These are phyloP conservation scores for Tetrapyrgos nigripes DNA, from an alignment of 1,284 basidiomycete species.

Conservation along the genomic window DNA sequence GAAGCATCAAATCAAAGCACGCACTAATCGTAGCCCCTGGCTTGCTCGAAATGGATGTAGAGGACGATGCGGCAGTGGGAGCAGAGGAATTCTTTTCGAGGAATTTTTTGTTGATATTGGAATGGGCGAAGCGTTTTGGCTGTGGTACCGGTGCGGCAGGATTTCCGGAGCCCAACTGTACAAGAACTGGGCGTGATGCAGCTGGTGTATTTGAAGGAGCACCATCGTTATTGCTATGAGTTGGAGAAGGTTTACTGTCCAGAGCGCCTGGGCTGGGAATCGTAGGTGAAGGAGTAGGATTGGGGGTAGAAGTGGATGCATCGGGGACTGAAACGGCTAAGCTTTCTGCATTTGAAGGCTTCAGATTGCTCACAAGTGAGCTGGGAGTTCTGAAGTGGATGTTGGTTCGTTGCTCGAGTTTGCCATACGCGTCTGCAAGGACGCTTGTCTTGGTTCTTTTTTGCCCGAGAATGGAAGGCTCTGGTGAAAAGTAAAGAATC, in stretches of 20 bases:
- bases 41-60: conserved; percentile 42
- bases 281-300: neutral
- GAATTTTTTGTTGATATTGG: conserved; percentile 95
- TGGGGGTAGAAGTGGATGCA: conserved; percentile 4
- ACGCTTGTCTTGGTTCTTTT: no score
- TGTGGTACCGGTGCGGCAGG: conserved; percentile 49
- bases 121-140: conserved; percentile 85
- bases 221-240: neutral
- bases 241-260: neutral
- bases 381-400: no score
- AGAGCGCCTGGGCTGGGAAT: neutral
- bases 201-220: conserved; percentile 2
- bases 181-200: conserved; percentile 41
- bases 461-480: neutral
- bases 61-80: conserved; percentile 41
- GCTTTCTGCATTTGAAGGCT: no score
- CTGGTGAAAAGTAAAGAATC: no score
- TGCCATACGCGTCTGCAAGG: no score
- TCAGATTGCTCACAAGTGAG: neutral
- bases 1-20: conserved; percentile 30
- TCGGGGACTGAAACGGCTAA: no score
- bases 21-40: conserved; percentile 56
- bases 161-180: conserved; percentile 41
- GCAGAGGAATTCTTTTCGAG: conserved; percentile 80
- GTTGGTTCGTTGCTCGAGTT: no score